A percentile compares a stretch with the other conserved stretches of the same genome.
These are phyloP conservation scores for Epichloe gansuensis DNA, from an alignment of 2,329 filamentous ascomycete species.

Conservation along the genomic window DNA sequence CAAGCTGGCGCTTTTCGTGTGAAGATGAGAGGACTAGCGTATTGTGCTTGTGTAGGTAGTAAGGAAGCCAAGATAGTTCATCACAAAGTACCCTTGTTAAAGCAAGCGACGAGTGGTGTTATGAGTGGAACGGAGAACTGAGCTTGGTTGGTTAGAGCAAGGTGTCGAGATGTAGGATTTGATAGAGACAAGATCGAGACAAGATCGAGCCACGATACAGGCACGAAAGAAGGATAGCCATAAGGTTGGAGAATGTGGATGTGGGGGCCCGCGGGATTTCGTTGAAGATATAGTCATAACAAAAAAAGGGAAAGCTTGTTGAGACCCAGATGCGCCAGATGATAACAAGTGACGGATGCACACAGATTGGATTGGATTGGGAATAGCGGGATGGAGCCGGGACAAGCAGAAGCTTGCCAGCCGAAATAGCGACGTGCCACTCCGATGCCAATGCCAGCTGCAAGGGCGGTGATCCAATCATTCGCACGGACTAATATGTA, in stretches of 20 bases:
- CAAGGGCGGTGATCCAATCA: too few species aligned
- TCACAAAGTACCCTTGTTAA: too few species aligned
- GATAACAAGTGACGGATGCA: not conserved
- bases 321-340: not conserved
- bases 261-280: not conserved
- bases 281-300: not conserved
- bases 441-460: too few species aligned
- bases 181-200: not conserved
- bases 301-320: not conserved
- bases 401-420: not conserved
- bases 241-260: not conserved
- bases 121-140: not conserved
- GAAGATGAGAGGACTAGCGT: too few species aligned
- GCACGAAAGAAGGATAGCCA: not conserved
- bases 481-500: too few species aligned
- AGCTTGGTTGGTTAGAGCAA: not conserved
- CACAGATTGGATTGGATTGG: not conserved
- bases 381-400: not conserved
- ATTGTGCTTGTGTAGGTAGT: too few species aligned
- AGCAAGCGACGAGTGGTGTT: too few species aligned
- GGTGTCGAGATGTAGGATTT: not conserved
- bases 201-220: not conserved
- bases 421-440: conserved; percentile 2
- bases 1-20: too few species aligned
- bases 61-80: too few species aligned